These are phyloP conservation scores for Ilex paraguariensis DNA, from an alignment of 305 asterid genomes.

Conservation along the genomic window DNA sequence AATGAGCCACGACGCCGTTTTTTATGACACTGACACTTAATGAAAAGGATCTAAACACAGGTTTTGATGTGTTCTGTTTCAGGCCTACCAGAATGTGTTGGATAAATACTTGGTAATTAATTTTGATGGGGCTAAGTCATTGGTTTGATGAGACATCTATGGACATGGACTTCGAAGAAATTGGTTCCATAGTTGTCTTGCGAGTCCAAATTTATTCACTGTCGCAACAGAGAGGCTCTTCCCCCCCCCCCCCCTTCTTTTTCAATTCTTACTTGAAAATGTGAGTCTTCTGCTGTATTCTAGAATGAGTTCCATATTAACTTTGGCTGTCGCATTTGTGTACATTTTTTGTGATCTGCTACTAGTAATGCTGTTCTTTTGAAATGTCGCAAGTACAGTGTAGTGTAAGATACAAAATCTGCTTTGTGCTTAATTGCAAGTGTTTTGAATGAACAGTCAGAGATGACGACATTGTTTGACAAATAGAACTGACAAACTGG, in stretches of 20 bases:
- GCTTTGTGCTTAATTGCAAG: too few species aligned
- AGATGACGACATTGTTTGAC: constrained; percentile 1
- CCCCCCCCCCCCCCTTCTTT: constrained; percentile 15
- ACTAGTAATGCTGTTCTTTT: too few species aligned
- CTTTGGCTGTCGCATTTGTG: too few species aligned
- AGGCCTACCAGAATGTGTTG: constrained; percentile 83
- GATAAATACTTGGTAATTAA: constrained; percentile 60
- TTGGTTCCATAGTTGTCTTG: constrained; percentile 17
- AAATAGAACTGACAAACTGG: constrained; percentile 13
- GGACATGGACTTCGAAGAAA: constrained; percentile 14
- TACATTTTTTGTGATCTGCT: too few species aligned
- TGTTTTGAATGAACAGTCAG: too few species aligned
- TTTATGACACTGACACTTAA: constrained; percentile 2
- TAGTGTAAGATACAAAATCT: too few species aligned
- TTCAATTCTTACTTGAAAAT: constrained; percentile 11
- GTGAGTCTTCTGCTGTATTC: too few species aligned
- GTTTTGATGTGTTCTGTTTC: constrained; percentile 9
- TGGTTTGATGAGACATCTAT: constrained; percentile 27
- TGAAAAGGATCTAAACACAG: background rate
- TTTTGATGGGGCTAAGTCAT: constrained; percentile 37
- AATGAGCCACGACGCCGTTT: constrained; percentile 8
- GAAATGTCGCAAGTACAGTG: too few species aligned
- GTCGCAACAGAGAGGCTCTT: background rate
- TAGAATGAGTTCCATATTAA: too few species aligned
- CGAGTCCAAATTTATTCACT: background rate